phyloP scores from a whole-genome alignment of 495 filamentous ascomycete species.

The Saxophila tyrrhenica region DNA sequence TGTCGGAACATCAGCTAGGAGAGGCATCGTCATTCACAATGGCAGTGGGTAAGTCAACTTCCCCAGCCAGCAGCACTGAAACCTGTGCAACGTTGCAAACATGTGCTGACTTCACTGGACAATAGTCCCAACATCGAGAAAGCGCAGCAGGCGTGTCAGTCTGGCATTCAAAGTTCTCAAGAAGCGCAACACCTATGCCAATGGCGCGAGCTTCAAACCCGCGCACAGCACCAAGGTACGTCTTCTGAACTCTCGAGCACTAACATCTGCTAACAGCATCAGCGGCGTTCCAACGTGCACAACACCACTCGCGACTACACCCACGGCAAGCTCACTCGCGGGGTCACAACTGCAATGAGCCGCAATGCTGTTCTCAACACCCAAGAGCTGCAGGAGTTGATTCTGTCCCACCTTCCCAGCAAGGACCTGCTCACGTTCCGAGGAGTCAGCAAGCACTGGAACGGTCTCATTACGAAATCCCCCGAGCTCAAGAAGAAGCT shows the following conservation, averaged over 20 bases:
- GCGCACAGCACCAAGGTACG: not conserved
- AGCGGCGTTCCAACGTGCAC: not conserved
- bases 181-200: too few species aligned
- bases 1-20: too few species aligned
- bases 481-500: not conserved
- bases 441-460: conserved; percentile 1
- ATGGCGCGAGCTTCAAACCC: not conserved
- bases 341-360: not conserved
- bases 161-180: too few species aligned
- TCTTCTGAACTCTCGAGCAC: not conserved
- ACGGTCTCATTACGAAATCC: not conserved
- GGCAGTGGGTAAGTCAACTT: too few species aligned
- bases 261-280: not conserved
- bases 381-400: not conserved
- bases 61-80: too few species aligned
- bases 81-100: too few species aligned
- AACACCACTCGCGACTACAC: not conserved
- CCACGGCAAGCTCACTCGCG: conserved; percentile 1
- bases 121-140: not conserved
- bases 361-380: conserved; percentile 1
- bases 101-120: not conserved
- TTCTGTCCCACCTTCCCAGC: not conserved
- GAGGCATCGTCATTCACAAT: too few species aligned
- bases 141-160: too few species aligned
- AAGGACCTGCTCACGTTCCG: not conserved